These are phyloP conservation scores for Alternaria solani DNA, from an alignment of 2,329 filamentous ascomycete species.

Conservation along the genomic window DNA sequence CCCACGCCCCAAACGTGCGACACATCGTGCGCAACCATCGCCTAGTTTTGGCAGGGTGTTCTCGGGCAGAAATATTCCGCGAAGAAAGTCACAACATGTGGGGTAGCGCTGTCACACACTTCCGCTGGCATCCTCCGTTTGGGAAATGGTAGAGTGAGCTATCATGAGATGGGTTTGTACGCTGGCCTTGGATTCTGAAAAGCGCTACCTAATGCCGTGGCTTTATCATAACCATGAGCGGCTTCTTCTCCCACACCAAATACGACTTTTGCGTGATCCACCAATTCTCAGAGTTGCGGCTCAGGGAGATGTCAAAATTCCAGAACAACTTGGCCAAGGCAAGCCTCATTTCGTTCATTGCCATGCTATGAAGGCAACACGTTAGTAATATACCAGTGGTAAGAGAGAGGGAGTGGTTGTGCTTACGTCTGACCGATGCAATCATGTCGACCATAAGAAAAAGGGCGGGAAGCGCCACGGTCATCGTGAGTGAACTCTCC, in stretches of 20 bases:
- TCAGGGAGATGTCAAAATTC: slow-evolving; percentile 3
- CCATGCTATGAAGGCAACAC: neutral
- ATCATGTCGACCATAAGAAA: slow-evolving; percentile 10
- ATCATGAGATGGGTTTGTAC: neutral
- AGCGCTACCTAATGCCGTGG: neutral
- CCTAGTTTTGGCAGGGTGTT: neutral
- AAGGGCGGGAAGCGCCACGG: slow-evolving; percentile 8
- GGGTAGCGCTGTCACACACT: neutral
- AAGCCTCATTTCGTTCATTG: slow-evolving; percentile 8
- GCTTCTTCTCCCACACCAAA: slow-evolving; percentile 10
- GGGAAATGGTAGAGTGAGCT: neutral
- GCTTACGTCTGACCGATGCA: slow-evolving; percentile 10
- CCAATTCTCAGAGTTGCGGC: neutral
- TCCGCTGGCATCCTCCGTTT: neutral
- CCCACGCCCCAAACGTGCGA: neutral
- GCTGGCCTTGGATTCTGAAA: neutral
- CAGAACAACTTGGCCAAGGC: slow-evolving; percentile 7
- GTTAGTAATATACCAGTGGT: neutral
- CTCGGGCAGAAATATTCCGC: neutral
- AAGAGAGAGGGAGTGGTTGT: neutral
- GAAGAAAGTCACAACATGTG: neutral
- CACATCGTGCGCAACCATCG: neutral
- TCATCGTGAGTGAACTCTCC: slow-evolving; percentile 5
- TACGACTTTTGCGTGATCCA: slow-evolving; percentile 8
- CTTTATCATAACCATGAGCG: slow-evolving; percentile 4